phyloP scores from a whole-genome alignment of 1,284 basidiomycete species.

The Cryptococcus neoformans region DNA sequence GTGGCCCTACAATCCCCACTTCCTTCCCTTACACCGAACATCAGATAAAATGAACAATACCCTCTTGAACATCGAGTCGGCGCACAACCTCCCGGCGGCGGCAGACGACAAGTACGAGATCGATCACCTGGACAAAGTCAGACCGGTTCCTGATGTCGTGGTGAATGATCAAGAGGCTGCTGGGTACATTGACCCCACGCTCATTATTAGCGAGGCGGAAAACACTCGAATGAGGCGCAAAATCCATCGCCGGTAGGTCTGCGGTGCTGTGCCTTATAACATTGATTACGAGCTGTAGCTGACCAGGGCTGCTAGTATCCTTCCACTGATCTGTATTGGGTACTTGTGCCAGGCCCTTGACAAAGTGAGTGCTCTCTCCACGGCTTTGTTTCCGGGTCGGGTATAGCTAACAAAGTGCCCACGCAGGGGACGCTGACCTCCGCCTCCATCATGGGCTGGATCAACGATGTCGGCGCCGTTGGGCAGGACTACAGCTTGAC shows the following conservation, averaged over 20 bases:
- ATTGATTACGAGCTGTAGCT: background rate
- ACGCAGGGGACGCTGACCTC: background rate
- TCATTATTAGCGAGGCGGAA: constrained; percentile 22
- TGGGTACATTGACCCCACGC: constrained; percentile 21
- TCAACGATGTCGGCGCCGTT: constrained; percentile 25
- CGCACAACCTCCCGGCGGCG: background rate
- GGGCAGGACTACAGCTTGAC: constrained; percentile 38
- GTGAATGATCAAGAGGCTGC: constrained; percentile 16
- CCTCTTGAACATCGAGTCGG: background rate
- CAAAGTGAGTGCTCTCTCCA: constrained; percentile 20
- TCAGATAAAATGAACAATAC: background rate
- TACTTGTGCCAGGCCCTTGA: constrained; percentile 35
- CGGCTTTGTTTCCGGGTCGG: constrained; percentile 3
- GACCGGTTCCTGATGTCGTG: background rate
- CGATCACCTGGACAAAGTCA: constrained; percentile 6
- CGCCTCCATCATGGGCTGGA: constrained; percentile 39
- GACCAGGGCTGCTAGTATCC: constrained; percentile 13
- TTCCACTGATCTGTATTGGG: constrained; percentile 31
- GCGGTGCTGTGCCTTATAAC: background rate
- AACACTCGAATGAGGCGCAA: constrained; percentile 20
- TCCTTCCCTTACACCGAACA: background rate
- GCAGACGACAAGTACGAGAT: background rate
- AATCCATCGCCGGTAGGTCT: constrained; percentile 18
- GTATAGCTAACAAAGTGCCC: too few relatives aligned
- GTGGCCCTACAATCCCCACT: background rate